These are phyloP conservation scores for Sanghuangporus baumii DNA, from an alignment of 1,284 basidiomycete species.

Conservation along the genomic window DNA sequence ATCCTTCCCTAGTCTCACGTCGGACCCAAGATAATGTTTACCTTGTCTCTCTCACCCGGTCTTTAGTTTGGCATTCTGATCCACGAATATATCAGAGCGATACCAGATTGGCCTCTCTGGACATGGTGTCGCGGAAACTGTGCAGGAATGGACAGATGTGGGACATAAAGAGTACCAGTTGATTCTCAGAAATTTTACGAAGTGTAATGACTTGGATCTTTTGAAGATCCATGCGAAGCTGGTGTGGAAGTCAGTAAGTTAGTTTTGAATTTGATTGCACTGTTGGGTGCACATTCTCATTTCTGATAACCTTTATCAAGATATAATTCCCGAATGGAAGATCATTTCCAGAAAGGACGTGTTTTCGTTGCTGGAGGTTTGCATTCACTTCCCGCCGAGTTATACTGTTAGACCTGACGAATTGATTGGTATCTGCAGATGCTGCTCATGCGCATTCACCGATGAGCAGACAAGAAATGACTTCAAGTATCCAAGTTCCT, in stretches of 20 bases:
- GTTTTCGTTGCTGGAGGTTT: conserved; percentile 33
- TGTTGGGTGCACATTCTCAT: neutral
- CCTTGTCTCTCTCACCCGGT: neutral
- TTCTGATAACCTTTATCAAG: conserved; percentile 24
- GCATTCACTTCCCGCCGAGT: neutral
- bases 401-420: too few relatives aligned
- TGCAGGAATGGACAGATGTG: neutral
- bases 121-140: neutral
- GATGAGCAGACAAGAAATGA: conserved; percentile 40
- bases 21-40: neutral
- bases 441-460: conserved; percentile 40
- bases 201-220: conserved; percentile 1
- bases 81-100: neutral
- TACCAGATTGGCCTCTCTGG: neutral
- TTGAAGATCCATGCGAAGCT: conserved; percentile 4
- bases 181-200: neutral
- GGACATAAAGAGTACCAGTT: neutral
- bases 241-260: conserved; percentile 6
- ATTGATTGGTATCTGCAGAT: conserved; percentile 25
- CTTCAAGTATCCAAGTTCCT: conserved; percentile 35
- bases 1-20: neutral
- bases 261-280: neutral
- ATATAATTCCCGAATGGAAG: conserved; percentile 34
- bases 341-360: conserved; percentile 30
- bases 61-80: neutral